Evolutionary conservation across 768 basidiomycete genomes (phyloP).

Genomic region (Lentinula raphanica): DNA sequence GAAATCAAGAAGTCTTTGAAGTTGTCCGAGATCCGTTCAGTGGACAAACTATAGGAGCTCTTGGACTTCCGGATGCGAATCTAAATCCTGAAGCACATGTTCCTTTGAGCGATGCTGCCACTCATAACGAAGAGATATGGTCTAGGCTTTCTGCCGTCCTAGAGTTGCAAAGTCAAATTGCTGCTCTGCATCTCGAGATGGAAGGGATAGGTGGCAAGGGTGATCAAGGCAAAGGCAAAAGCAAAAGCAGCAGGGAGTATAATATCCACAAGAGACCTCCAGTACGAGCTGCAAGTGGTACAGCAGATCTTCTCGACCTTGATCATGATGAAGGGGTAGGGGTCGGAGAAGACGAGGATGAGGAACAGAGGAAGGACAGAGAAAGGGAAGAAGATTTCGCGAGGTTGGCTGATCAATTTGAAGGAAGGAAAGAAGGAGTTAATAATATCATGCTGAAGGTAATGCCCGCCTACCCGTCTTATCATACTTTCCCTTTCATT

Average conservation of each 20-base stretch:
- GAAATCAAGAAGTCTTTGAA: slow-evolving; percentile 14
- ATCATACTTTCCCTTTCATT: slow-evolving; percentile 4
- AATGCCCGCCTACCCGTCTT: slow-evolving; percentile 2
- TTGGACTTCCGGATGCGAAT: slow-evolving; percentile 19
- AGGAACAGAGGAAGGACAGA: slow-evolving; percentile 49
- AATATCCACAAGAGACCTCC: background rate
- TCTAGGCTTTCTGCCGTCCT: slow-evolving; percentile 62
- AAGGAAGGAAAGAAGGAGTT: slow-evolving; percentile 63
- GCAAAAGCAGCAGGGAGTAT: slow-evolving; percentile 20
- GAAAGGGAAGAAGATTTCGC: slow-evolving; percentile 66
- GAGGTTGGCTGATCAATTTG: slow-evolving; percentile 61
- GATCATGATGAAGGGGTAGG: slow-evolving; percentile 6
- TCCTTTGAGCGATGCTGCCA: slow-evolving; percentile 12
- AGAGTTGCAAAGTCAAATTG: slow-evolving; percentile 67
- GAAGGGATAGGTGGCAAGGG: slow-evolving; percentile 50
- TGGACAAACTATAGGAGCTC: slow-evolving; percentile 35
- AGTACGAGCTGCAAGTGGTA: background rate
- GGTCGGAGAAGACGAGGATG: slow-evolving; percentile 13
- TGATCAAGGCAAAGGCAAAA: slow-evolving; percentile 34
- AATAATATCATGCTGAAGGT: slow-evolving; percentile 74
- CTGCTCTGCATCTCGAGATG: slow-evolving; percentile 70
- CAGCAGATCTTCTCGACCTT: slow-evolving; percentile 6
- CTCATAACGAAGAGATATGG: slow-evolving; percentile 55
- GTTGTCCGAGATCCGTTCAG: slow-evolving; percentile 44
- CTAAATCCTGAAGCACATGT: slow-evolving; percentile 11